A percentile compares a stretch with the other conserved stretches of the same genome.
Conservation (phyloP, 2,329 filamentous ascomycete species). For the Colletotrichum aenigma region DNA sequence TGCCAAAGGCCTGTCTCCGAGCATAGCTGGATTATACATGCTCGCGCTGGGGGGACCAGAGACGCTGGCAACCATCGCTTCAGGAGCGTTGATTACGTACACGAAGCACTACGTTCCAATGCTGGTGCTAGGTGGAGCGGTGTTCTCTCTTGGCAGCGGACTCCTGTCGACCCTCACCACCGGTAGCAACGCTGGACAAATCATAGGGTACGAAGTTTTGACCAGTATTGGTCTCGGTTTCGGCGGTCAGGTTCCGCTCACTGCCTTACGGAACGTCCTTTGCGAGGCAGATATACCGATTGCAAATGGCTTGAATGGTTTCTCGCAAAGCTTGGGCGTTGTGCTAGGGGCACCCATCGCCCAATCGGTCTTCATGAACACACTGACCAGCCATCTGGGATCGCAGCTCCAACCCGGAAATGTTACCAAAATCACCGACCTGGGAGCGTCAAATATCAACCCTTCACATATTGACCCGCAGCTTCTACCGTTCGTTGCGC, state of each 20-base stretch:
- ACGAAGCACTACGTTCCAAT: neutral
- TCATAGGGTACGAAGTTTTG: neutral
- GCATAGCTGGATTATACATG: neutral
- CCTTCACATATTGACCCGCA: neutral
- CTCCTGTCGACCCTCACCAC: neutral
- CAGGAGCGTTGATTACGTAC: neutral
- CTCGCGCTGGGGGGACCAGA: neutral
- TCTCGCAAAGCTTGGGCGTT: neutral
- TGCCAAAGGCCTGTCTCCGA: neutral
- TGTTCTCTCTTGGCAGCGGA: neutral
- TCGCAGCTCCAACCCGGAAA: neutral
- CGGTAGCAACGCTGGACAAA: neutral
- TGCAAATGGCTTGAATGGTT: neutral
- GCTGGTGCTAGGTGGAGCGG: neutral
- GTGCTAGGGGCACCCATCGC: neutral
- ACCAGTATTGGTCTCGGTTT: neutral
- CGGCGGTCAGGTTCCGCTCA: neutral
- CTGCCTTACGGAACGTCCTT: neutral
- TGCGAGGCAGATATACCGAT: neutral
- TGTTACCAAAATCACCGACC: neutral
- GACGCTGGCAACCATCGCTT: neutral
- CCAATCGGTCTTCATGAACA: neutral
- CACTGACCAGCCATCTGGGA: neutral
- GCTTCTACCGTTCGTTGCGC: neutral
- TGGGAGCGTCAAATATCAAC: neutral